Percentiles rank a stretch among this genome's conserved stretches.
Evolutionary conservation across 805 yeast genomes (phyloP).

Genomic region (Ogataea kodamae): DNA sequence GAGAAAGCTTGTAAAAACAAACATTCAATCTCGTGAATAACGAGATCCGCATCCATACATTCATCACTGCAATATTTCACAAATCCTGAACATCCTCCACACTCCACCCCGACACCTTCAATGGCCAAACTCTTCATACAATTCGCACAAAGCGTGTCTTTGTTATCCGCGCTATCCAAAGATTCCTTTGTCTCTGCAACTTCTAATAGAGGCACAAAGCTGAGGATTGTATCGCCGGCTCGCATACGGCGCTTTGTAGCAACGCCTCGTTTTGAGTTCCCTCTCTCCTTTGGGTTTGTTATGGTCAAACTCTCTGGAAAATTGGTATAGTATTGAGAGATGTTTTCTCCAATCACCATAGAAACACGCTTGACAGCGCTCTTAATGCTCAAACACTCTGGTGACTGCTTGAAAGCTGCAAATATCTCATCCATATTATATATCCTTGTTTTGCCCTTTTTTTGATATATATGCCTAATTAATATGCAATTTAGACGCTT

Average conservation of each 20-base stretch:
- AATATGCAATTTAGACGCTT: slow-evolving; percentile 4
- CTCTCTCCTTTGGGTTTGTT: slow-evolving; percentile 10
- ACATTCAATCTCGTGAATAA: slow-evolving; percentile 18
- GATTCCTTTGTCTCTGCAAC: slow-evolving; percentile 15
- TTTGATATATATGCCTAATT: slow-evolving; percentile 3
- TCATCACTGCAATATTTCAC: slow-evolving; percentile 17
- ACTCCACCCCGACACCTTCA: slow-evolving; percentile 4
- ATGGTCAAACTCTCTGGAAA: slow-evolving; percentile 11
- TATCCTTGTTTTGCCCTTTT: slow-evolving; percentile 10
- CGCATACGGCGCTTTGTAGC: background rate
- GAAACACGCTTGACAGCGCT: slow-evolving; percentile 9
- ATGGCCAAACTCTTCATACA: slow-evolving; percentile 13
- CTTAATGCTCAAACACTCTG: slow-evolving; percentile 6
- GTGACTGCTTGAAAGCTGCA: slow-evolving; percentile 4
- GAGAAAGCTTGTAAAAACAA: slow-evolving; percentile 5
- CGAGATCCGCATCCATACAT: slow-evolving; percentile 14
- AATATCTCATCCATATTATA: background rate
- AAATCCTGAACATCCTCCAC: slow-evolving; percentile 11
- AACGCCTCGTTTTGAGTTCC: slow-evolving; percentile 14
- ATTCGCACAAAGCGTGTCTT: slow-evolving; percentile 12
- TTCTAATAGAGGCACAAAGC: slow-evolving; percentile 12
- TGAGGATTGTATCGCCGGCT: slow-evolving; percentile 8
- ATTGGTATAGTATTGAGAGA: slow-evolving; percentile 5
- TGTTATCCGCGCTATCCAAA: slow-evolving; percentile 10
- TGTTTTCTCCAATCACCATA: slow-evolving; percentile 3